Conservation (phyloP, 495 filamentous ascomycete genomes). For the Patellaria atrata region DNA sequence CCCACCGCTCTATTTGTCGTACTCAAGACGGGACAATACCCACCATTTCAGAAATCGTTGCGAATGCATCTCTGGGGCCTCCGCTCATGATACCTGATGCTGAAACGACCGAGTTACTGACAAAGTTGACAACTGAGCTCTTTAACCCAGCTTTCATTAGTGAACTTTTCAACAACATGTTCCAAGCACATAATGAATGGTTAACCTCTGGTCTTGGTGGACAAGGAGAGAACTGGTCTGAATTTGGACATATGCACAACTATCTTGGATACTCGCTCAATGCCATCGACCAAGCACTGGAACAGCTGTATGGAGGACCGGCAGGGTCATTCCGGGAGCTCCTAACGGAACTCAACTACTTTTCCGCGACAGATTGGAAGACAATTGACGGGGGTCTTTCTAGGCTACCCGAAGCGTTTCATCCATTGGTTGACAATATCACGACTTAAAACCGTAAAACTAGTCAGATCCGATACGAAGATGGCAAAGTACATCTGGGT, state of each 20-base stretch:
- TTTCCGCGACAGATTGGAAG: conserved; percentile 41
- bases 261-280: conserved; percentile 40
- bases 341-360: conserved; percentile 39
- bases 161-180: conserved; percentile 43
- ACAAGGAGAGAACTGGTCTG: conserved; percentile 42
- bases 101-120: too few relatives aligned
- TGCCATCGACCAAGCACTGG: conserved; percentile 42
- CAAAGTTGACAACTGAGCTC: conserved; percentile 23
- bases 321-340: too few relatives aligned
- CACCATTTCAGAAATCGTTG: conserved; percentile 26
- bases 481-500: too few relatives aligned
- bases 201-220: conserved; percentile 28
- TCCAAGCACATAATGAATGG: conserved; percentile 43
- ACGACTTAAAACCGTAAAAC: too few relatives aligned
- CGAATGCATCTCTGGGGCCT: conserved; percentile 20
- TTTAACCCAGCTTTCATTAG: conserved; percentile 29
- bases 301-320: too few relatives aligned
- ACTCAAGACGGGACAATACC: conserved; percentile 34
- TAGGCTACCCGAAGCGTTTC: conserved; percentile 46
- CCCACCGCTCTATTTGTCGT: conserved; percentile 35
- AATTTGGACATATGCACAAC: conserved; percentile 46
- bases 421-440: conserved; percentile 40
- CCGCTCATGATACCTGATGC: too few relatives aligned
- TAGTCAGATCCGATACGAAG: too few relatives aligned
- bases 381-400: conserved; percentile 53